Evolutionary conservation across 176 grass and related monocot genomes (phyloP).

Genomic region (Musa beccarii): DNA sequence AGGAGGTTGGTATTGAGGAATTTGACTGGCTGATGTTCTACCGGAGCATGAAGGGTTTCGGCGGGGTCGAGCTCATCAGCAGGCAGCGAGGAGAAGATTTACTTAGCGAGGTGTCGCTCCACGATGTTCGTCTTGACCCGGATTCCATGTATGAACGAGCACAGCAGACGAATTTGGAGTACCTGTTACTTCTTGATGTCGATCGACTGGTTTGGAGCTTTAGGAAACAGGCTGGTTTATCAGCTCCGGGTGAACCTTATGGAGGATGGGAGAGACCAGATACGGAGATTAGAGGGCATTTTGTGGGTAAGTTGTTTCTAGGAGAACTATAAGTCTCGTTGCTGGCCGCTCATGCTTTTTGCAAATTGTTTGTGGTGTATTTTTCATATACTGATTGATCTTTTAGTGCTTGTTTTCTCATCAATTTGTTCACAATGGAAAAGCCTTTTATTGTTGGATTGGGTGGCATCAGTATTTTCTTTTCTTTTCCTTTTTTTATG

Average conservation of each 20-base stretch:
- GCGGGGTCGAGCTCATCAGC: background rate
- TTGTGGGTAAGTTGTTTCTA: constrained; percentile 2
- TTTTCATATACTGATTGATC: background rate
- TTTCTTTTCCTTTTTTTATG: too few species aligned
- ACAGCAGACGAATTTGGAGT: constrained; percentile 24
- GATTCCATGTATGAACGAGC: constrained; percentile 15
- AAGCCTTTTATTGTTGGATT: too few species aligned
- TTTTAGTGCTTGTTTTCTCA: too few species aligned
- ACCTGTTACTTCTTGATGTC: constrained; percentile 16
- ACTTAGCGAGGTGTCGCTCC: constrained; percentile 15
- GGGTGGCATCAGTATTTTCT: too few species aligned
- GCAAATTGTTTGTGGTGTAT: background rate
- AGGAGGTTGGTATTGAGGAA: background rate
- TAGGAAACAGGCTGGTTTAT: constrained; percentile 14
- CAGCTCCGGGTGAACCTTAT: constrained; percentile 10
- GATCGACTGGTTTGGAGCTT: constrained; percentile 23
- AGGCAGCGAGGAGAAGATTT: constrained; percentile 10
- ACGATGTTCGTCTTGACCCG: constrained; percentile 16
- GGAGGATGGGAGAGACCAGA: constrained; percentile 19
- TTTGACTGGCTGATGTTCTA: constrained; percentile 26
- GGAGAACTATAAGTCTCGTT: too few species aligned
- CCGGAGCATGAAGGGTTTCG: constrained; percentile 8
- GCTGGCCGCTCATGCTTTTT: background rate
- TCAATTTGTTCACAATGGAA: too few species aligned
- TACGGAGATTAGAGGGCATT: constrained; percentile 20